phyloP scores from a whole-genome alignment of 345 rosid genomes.

The Dipteronia sinensis region DNA sequence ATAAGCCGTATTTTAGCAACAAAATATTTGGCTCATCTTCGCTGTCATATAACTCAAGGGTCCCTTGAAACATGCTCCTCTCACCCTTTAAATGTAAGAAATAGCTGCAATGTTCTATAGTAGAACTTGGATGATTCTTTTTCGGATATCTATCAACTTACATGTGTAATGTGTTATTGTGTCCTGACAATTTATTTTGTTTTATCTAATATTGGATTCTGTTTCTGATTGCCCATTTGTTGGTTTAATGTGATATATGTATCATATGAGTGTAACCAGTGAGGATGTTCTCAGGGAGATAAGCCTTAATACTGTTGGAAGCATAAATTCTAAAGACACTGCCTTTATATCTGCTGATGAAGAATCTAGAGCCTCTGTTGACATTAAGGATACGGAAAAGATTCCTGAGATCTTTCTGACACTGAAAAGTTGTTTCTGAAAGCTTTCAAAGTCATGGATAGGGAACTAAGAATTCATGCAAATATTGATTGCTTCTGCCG shows the following conservation, averaged over 20 bases:
- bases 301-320: constrained; percentile 51
- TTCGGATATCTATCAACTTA: constrained; percentile 11
- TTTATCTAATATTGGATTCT: neutral
- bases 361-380: constrained; percentile 57
- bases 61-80: neutral
- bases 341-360: constrained; percentile 65
- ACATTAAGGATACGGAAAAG: constrained; percentile 54
- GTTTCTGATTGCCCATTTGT: neutral
- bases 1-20: neutral
- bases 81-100: neutral
- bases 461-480: constrained; percentile 77
- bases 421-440: constrained; percentile 77
- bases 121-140: neutral
- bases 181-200: neutral
- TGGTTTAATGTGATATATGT: neutral
- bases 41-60: neutral
- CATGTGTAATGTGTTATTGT: neutral
- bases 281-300: constrained; percentile 54
- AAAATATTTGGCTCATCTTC: neutral
- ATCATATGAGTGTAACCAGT: constrained; percentile 38
- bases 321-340: constrained; percentile 56
- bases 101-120: neutral
- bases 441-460: constrained; percentile 93
- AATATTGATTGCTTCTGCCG: constrained; percentile 91
- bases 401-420: constrained; percentile 53